A percentile compares a stretch with the other conserved stretches of the same genome.
Evolutionary conservation across 805 yeast species (phyloP).

Genomic region (Saccharomycopsis synnaedendra): DNA sequence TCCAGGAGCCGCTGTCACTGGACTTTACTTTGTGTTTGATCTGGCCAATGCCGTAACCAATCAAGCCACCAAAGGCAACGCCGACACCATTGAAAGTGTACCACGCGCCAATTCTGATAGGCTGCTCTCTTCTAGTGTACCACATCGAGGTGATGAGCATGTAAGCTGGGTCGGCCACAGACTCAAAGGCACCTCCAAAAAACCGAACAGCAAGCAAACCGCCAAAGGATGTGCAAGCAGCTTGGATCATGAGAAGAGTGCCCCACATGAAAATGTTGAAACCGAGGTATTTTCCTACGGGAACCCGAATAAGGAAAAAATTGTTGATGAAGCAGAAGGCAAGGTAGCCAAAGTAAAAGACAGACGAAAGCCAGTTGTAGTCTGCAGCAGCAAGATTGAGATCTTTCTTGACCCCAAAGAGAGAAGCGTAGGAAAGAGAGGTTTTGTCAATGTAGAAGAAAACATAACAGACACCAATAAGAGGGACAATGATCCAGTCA

Average conservation of each 20-base stretch:
- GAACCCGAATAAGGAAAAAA: constrained; percentile 39
- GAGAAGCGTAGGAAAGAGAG: constrained; percentile 32
- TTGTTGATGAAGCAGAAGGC: constrained; percentile 41
- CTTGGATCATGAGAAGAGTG: constrained; percentile 34
- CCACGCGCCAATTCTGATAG: constrained; percentile 28
- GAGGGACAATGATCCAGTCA: constrained; percentile 27
- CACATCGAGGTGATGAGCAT: constrained; percentile 27
- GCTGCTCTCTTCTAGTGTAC: constrained; percentile 25
- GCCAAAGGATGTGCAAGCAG: constrained; percentile 32
- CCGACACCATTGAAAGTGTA: constrained; percentile 25
- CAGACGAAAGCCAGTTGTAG: constrained; percentile 45
- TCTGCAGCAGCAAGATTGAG: constrained; percentile 22
- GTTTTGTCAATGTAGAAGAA: constrained; percentile 33
- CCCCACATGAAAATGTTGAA: constrained; percentile 52
- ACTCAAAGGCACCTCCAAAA: constrained; percentile 40
- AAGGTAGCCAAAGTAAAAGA: constrained; percentile 55
- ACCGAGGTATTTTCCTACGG: constrained; percentile 41
- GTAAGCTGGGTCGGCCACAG: constrained; percentile 45
- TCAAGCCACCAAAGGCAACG: constrained; percentile 28
- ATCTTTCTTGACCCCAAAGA: constrained; percentile 32
- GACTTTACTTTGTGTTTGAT: constrained; percentile 16
- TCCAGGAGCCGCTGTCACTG: constrained; percentile 35
- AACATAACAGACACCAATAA: constrained; percentile 24
- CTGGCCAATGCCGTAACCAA: constrained; percentile 38
- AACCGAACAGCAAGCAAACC: constrained; percentile 38